Conservation (phyloP, 2,329 filamentous ascomycete genomes). For the Pseudohalonectria lignicola region DNA sequence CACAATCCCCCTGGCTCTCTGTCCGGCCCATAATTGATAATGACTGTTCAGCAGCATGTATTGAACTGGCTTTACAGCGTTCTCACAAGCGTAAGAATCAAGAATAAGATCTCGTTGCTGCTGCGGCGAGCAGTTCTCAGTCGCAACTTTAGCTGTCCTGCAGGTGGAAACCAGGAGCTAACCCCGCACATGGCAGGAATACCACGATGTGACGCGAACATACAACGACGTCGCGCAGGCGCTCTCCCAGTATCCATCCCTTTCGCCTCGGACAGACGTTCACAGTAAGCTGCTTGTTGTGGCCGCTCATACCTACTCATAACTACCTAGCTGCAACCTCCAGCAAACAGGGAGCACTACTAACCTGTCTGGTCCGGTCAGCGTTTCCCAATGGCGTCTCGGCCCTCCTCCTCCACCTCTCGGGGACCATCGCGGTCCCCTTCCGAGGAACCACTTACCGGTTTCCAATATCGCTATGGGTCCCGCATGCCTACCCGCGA, state of each 20-base stretch:
- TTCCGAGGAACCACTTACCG: constrained; percentile 85
- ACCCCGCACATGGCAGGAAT: constrained; percentile 69
- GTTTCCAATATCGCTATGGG: constrained; percentile 87
- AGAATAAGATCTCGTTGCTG: too few species aligned
- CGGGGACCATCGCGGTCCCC: constrained; percentile 79
- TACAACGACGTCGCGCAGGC: constrained; percentile 85
- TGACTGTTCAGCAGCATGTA: constrained; percentile 77
- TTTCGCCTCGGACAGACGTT: constrained; percentile 83
- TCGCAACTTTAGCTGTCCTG: constrained; percentile 4
- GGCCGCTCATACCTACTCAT: too few species aligned
- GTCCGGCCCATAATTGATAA: constrained; percentile 15
- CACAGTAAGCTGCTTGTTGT: constrained; percentile 56
- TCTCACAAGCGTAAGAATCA: constrained; percentile 55
- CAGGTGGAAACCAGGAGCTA: constrained; percentile 1
- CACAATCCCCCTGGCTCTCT: too few species aligned
- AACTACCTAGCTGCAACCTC: too few species aligned
- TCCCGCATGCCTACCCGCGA: constrained; percentile 80
- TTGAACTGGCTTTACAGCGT: constrained; percentile 94
- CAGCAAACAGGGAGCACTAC: too few species aligned
- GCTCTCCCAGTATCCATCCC: constrained; percentile 66
- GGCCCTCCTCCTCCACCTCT: constrained; percentile 74
- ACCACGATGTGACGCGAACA: constrained; percentile 82
- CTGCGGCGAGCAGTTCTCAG: too few species aligned
- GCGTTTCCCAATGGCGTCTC: constrained; percentile 83
- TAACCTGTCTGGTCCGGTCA: too few species aligned